Evolutionary conservation across 257 asterid genomes (phyloP), one percentile per base, ranked within the genome.

Genomic region (Solanum clarkiae): DNA sequence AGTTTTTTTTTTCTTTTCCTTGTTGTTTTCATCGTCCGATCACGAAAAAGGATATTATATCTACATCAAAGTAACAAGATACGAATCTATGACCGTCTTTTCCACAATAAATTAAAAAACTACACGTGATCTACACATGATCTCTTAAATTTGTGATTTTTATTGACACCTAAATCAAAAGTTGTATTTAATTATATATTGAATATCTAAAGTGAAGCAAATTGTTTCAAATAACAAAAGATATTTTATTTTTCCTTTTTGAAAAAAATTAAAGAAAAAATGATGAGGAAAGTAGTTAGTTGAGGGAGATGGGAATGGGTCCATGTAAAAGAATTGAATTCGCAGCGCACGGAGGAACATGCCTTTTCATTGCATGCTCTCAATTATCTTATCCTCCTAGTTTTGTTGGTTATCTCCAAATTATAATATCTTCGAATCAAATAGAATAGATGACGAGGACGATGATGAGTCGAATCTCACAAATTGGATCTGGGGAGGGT

Each of bases 401-500:
- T 36, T 36, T 36, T 36, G 42, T 36, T 36, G 42, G 6, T 36
- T 5, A 36, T 36, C 42, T 36, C 42, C 6, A 36, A 36, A 36
- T 36, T 36, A 36, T 36, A 36, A 36, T 36, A 36, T 3, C 4
- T 36, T 20, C n/a, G 17, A 20, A 59, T 59, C 20, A 9, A 36
- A 36, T 36, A 36, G 40, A 36, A 4, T 4, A 36, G 1, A 36
- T 36, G 40, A 36, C 6, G 6, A 36, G 4, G 40, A 4, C 40
- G 6, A 36, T 5, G 40, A 36, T 36, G 40, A 36, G 0, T 36
- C 0, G 2, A 36, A 36, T 36, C 42, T 36, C 6, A 36, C 1
- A 36, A 36, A 5, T 36, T 3, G 42, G 1, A 5, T 36, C 2
- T 36, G 6, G 1, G 1, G 1, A 36, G 42, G 7, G 1, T 0